Evolutionary conservation across 352 stramenopile genomes (phyloP).

Genomic region (Phytophthora brassicae): DNA sequence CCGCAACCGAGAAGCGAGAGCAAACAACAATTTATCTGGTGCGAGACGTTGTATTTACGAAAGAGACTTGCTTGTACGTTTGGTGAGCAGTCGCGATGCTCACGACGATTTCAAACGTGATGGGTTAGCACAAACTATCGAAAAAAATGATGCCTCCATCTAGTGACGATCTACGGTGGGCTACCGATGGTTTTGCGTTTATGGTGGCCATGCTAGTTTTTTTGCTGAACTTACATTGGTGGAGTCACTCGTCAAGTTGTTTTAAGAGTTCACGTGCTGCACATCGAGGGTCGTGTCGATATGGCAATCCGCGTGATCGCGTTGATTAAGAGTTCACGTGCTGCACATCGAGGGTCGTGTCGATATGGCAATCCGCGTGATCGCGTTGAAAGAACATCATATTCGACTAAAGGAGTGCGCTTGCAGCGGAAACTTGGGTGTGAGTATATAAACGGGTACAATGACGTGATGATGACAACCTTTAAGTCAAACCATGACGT

Average conservation of each 20-base stretch:
- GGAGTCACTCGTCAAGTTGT: not conserved
- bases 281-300: not conserved
- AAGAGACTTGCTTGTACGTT: not conserved
- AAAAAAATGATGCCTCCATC: constrained; percentile 1
- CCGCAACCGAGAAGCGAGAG: not conserved
- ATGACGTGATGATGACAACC: not conserved
- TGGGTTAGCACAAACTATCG: not conserved
- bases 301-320: not conserved
- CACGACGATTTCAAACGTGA: not conserved
- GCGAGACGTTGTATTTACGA: not conserved
- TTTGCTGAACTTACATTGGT: not conserved
- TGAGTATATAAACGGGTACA: constrained; percentile 1
- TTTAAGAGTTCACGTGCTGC: not conserved
- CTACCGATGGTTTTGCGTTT: not conserved
- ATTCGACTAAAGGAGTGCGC: not conserved
- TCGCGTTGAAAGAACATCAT: not conserved
- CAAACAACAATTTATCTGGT: not conserved
- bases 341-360: not conserved
- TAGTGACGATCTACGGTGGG: not conserved
- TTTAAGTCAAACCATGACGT: constrained; percentile 1
- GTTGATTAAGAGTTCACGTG: not conserved
- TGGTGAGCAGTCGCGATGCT: not conserved
- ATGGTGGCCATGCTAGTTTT: not conserved
- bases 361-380: not conserved
- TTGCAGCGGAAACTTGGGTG: not conserved